Evolutionary conservation across 805 yeast genomes (phyloP), one percentile per base, ranked within the genome.

Genomic region (Metschnikowia aberdeeniae): DNA sequence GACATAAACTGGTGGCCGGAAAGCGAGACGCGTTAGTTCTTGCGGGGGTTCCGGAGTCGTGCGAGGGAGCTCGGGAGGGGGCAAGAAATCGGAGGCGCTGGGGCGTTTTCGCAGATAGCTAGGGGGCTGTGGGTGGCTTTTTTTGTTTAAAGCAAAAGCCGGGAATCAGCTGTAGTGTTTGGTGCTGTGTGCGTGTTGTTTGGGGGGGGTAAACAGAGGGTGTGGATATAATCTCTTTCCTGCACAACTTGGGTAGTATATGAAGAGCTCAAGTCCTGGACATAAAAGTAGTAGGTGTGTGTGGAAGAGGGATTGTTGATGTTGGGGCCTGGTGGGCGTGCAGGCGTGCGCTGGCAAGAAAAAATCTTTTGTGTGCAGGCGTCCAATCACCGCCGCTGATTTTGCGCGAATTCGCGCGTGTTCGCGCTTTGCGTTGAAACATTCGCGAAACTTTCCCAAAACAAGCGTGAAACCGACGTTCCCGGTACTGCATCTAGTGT

Each of bases 221-320:
- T 52, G 56, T 52, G 54, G 56, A 52, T 52, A 52, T 52, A 52
- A 51, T 43, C 43, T 42, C 20, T 48, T 46, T 52, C 56, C 56
- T 52, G 56, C 56, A 52, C 56, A 52, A 51, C 56, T 52, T 39
- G 36, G 47, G 34, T 38, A 41, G 13, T 44, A 39, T 46, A 35
- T 33, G 51, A 38, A 28, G 28, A 20, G 46, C 32, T 44, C 46
- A 52, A 35, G 53, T 54, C 57, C 57, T 54, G 57, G 56, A 54
- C 56, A 54, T 47, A 54, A 48, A 52, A 52, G 57, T 44, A 52
- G 57, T 52, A 52, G 54, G 55, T 50, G 55, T 53, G 55, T 53
- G 55, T 49, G 56, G 45, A 52, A 47, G 53, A 49, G 55, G 53
- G 49, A 35, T 48, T 47, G 52, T 52, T 50, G 52, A 46, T 43